A percentile compares a stretch with the other conserved stretches of the same genome.
phyloP scores from a whole-genome alignment of 768 basidiomycete genomes.

The Russula compacta region DNA sequence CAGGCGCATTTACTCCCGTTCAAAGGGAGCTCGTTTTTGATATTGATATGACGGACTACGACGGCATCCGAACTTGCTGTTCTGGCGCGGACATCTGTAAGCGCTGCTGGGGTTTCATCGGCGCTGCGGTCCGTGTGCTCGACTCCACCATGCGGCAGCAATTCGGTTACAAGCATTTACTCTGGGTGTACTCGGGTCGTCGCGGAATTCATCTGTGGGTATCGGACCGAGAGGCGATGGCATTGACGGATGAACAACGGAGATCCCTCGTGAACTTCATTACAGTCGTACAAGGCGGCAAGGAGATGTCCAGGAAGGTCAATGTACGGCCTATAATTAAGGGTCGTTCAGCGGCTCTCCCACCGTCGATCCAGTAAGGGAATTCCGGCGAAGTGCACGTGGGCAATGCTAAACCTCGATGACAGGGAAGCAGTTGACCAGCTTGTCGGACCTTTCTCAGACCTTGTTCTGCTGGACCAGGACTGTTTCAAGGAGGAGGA shows the following conservation, averaged over 20 bases:
- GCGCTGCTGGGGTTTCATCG: constrained; percentile 92
- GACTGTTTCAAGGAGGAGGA: constrained; percentile 65
- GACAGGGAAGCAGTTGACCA: constrained; percentile 32
- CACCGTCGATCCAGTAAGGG: constrained; percentile 62
- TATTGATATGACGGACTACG: constrained; percentile 99
- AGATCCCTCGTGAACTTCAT: constrained; percentile 80
- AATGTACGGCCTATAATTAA: constrained; percentile 47
- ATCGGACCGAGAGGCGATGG: constrained; percentile 80
- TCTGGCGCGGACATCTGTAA: constrained; percentile 83
- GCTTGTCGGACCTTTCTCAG: constrained; percentile 49
- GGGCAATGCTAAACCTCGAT: background rate
- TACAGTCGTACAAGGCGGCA: constrained; percentile 73
- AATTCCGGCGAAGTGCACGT: background rate
- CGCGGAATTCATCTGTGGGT: constrained; percentile 99
- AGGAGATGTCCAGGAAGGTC: constrained; percentile 74
- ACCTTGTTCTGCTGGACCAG: constrained; percentile 72
- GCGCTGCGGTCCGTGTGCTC: constrained; percentile 82
- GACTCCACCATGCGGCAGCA: constrained; percentile 74
- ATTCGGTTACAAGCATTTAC: constrained; percentile 81
- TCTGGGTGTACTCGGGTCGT: constrained; percentile 98
- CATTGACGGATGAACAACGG: constrained; percentile 85
- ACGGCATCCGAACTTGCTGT: constrained; percentile 91
- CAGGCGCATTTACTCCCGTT: constrained; percentile 59
- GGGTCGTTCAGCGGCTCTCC: constrained; percentile 35
- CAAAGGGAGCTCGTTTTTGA: constrained; percentile 95